A percentile compares a stretch with the other conserved stretches of the same genome.
Conservation (phyloP, 495 filamentous ascomycete species). For the Aspergillus sclerotiicarbonarius region DNA sequence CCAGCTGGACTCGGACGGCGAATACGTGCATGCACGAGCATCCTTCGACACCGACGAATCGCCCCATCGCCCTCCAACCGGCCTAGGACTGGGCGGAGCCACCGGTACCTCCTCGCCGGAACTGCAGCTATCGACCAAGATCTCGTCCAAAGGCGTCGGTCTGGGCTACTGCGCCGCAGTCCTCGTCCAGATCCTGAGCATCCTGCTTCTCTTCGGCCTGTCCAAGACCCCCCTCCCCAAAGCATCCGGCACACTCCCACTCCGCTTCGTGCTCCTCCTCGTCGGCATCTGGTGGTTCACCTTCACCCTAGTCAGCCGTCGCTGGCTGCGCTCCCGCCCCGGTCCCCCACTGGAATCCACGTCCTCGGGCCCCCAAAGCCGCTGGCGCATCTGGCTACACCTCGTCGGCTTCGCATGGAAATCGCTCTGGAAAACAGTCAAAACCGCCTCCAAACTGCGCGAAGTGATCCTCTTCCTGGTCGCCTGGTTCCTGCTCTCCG, state of each 20-base stretch:
- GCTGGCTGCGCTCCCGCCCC: conserved; percentile 79
- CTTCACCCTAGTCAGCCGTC: conserved; percentile 78
- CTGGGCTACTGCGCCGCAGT: conserved; percentile 77
- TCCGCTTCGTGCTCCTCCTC: conserved; percentile 73
- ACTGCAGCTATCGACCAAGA: conserved; percentile 70
- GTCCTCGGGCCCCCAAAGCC: conserved; percentile 12
- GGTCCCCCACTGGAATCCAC: conserved; percentile 63
- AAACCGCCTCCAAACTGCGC: conserved; percentile 67
- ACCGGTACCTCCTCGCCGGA: conserved; percentile 52
- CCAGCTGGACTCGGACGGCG: conserved; percentile 17
- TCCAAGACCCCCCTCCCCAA: conserved; percentile 57
- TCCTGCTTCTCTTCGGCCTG: conserved; percentile 63
- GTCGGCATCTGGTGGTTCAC: conserved; percentile 87
- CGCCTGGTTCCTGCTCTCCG: conserved; percentile 86
- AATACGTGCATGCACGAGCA: conserved; percentile 25
- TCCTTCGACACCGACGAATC: conserved; percentile 35
- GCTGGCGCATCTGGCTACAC: conserved; percentile 35
- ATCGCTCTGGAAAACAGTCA: conserved; percentile 72
- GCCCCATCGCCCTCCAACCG: not conserved
- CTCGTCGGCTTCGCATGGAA: conserved; percentile 79
- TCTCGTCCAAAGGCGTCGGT: conserved; percentile 78
- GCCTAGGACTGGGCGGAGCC: conserved; percentile 2
- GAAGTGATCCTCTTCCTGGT: conserved; percentile 80
- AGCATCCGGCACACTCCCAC: conserved; percentile 40
- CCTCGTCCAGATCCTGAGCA: conserved; percentile 71